Conservation (phyloP, 352 stramenopile genomes). For the Phytophthora fragariaefolia region DNA sequence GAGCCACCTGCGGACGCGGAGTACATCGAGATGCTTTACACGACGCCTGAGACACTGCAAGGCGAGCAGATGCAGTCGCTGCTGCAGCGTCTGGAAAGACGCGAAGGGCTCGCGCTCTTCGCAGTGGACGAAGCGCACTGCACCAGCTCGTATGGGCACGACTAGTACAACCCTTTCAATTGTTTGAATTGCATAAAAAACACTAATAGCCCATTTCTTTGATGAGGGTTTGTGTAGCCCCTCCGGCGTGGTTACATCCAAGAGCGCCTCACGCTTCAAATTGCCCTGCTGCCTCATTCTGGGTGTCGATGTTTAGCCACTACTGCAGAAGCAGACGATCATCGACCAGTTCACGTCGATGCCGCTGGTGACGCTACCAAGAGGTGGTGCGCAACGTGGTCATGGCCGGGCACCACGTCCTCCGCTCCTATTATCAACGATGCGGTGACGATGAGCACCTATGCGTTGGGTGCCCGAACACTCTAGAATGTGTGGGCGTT, state of each 20-base stretch:
- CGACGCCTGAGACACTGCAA: conserved; percentile 87
- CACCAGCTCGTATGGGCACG: conserved; percentile 91
- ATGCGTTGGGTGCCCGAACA: background rate
- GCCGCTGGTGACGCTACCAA: too few species aligned
- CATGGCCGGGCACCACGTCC: too few species aligned
- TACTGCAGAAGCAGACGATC: too few species aligned
- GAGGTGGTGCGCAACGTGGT: too few species aligned
- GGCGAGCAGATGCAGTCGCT: conserved; percentile 57
- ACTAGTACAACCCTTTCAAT: conserved; percentile 53
- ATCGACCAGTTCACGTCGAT: too few species aligned
- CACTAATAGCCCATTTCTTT: too few species aligned
- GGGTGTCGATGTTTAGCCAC: too few species aligned
- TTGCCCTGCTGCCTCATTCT: too few species aligned
- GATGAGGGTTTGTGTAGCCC: conserved; percentile 73
- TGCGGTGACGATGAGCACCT: too few species aligned
- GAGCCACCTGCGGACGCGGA: background rate
- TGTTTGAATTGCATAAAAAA: conserved; percentile 10
- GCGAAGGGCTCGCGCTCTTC: conserved; percentile 54
- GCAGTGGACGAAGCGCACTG: conserved; percentile 93
- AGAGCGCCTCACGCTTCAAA: too few species aligned
- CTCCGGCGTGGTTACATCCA: too few species aligned
- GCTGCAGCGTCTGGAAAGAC: conserved; percentile 37
- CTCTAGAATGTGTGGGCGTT: background rate
- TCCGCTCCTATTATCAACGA: too few species aligned
- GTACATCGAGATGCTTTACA: conserved; percentile 79